Conservation (phyloP, 768 basidiomycete species). For the Boletus sp. region DNA sequence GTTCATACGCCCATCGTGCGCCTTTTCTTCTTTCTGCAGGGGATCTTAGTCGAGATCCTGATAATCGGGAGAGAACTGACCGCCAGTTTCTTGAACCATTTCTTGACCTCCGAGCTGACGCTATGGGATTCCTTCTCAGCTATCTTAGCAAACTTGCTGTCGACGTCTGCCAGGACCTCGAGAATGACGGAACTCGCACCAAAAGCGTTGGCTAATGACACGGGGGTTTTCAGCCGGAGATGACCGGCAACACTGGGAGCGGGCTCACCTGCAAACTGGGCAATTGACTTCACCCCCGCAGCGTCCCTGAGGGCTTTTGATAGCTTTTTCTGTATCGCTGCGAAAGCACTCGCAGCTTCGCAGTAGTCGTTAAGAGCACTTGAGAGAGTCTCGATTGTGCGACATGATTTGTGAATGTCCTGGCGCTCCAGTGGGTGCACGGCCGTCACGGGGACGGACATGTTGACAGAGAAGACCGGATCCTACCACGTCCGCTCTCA, state of each 20-base stretch:
- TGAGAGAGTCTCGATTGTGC: slow-evolving; percentile 65
- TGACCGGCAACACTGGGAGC: background rate
- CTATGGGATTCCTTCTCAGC: slow-evolving; percentile 69
- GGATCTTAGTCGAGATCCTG: background rate
- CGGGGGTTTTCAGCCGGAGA: background rate
- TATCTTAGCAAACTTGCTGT: slow-evolving; percentile 70
- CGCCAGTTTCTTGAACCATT: slow-evolving; percentile 82
- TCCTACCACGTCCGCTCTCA: too few species aligned
- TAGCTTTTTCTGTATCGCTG: slow-evolving; percentile 69
- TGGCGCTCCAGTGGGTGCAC: slow-evolving; percentile 51
- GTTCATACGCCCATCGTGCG: slow-evolving; percentile 67
- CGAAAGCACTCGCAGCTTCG: slow-evolving; percentile 61
- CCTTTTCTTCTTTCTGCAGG: slow-evolving; percentile 72
- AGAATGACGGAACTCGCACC: slow-evolving; percentile 61
- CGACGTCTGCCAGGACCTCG: slow-evolving; percentile 67
- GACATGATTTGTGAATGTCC: slow-evolving; percentile 81
- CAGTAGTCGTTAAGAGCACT: slow-evolving; percentile 70
- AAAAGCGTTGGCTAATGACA: slow-evolving; percentile 60
- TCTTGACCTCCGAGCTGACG: slow-evolving; percentile 68
- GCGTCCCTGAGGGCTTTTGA: slow-evolving; percentile 67
- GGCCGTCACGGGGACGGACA: slow-evolving; percentile 13
- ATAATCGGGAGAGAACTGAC: slow-evolving; percentile 39
- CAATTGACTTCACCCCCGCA: slow-evolving; percentile 55
- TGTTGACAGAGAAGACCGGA: too few species aligned
- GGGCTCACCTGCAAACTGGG: slow-evolving; percentile 58